Evolutionary conservation across 1,284 basidiomycete species (phyloP).

Genomic region (Sanghuangporus weigelae): DNA sequence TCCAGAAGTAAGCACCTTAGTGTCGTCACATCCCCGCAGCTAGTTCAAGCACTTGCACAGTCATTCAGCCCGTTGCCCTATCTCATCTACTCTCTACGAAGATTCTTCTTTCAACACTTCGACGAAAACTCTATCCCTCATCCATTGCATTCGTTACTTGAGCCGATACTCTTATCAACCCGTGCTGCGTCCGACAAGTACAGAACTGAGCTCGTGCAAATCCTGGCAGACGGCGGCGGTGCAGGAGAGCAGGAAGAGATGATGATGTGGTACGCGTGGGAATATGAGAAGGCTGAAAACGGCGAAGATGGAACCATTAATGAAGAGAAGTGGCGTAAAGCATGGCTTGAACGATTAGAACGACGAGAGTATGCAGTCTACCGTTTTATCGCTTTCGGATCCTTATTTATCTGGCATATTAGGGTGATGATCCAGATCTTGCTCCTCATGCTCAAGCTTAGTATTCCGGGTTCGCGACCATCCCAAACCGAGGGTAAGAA

Average conservation of each 20-base stretch:
- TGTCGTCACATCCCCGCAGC: neutral
- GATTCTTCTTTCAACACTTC: conserved; percentile 30
- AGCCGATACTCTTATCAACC: conserved; percentile 54
- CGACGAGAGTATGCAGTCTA: conserved; percentile 54
- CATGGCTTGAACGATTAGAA: conserved; percentile 62
- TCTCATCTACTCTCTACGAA: conserved; percentile 49
- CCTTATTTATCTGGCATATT: conserved; percentile 1
- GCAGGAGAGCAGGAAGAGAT: conserved; percentile 57
- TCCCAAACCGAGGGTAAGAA: conserved; percentile 10
- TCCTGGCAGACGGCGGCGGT: conserved; percentile 52
- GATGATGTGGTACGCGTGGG: conserved; percentile 68
- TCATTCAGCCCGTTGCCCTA: conserved; percentile 60
- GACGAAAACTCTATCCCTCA: conserved; percentile 33
- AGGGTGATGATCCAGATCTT: conserved; percentile 72
- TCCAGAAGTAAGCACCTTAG: conserved; percentile 47
- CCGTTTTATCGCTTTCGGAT: neutral
- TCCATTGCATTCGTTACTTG: conserved; percentile 51
- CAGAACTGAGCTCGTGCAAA: conserved; percentile 49
- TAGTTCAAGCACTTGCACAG: conserved; percentile 30
- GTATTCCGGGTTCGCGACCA: conserved; percentile 45
- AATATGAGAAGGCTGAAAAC: conserved; percentile 43
- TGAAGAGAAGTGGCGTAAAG: conserved; percentile 43
- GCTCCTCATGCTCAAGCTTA: conserved; percentile 57
- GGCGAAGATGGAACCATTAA: conserved; percentile 24
- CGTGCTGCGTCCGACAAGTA: conserved; percentile 56